Conservation (phyloP, 148 eudicot species). For the Chenopodium formosanum region DNA sequence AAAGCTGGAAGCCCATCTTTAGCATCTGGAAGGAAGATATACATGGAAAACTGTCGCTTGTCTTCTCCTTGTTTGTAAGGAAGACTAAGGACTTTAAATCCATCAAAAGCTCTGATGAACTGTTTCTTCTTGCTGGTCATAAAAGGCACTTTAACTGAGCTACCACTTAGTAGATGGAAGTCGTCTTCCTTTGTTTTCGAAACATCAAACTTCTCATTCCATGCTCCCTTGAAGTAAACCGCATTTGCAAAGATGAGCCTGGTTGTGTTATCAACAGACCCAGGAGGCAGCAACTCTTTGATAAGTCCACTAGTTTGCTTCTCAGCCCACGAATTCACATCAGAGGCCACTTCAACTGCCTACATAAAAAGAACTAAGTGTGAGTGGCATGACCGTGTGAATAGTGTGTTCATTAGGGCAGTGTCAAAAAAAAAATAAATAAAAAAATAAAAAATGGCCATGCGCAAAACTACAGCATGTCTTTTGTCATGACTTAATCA, state of each 20-base stretch:
- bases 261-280: slow-evolving; percentile 59
- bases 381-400: not conserved
- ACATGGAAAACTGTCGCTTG: slow-evolving; percentile 76
- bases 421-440: not conserved
- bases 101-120: slow-evolving; percentile 41
- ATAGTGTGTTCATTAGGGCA: not conserved
- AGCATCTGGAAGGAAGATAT: slow-evolving; percentile 69
- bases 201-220: slow-evolving; percentile 67
- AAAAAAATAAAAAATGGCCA: no score
- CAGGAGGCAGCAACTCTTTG: slow-evolving; percentile 74
- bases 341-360: slow-evolving; percentile 61
- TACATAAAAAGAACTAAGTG: slow-evolving; percentile 30
- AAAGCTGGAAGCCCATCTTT: slow-evolving; percentile 62
- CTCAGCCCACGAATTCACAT: slow-evolving; percentile 84
- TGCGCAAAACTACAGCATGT: not conserved
- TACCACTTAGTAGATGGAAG: slow-evolving; percentile 68
- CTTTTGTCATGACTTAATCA: not conserved
- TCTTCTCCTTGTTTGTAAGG: slow-evolving; percentile 74
- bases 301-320: slow-evolving; percentile 78
- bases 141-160: slow-evolving; percentile 64
- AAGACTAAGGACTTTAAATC: slow-evolving; percentile 68
- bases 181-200: slow-evolving; percentile 56
- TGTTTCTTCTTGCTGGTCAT: slow-evolving; percentile 85
- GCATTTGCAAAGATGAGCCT: slow-evolving; percentile 83
- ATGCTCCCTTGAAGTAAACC: slow-evolving; percentile 83